Conservation (phyloP, 192 early-diverging fungal genomes). For the Podila epicladia region DNA sequence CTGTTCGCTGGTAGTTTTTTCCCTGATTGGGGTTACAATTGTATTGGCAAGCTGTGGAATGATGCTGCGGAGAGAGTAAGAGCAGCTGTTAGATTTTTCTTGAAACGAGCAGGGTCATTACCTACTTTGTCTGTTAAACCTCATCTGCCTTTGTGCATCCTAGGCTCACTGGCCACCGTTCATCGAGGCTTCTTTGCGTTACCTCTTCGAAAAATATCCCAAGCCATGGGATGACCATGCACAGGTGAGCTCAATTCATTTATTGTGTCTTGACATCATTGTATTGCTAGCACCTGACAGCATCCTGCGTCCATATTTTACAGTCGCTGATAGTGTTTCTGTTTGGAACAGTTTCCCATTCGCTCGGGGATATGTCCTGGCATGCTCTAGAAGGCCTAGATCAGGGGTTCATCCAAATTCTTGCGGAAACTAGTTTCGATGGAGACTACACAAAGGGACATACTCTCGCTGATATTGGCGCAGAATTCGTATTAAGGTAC, state of each 20-base stretch:
- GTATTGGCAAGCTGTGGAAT: constrained; percentile 46
- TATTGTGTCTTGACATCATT: background rate
- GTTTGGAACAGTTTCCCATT: constrained; percentile 75
- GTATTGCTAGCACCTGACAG: background rate
- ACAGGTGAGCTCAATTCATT: constrained; percentile 36
- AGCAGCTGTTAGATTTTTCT: background rate
- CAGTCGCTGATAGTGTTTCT: constrained; percentile 70
- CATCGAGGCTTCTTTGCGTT: constrained; percentile 58
- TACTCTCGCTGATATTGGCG: constrained; percentile 68
- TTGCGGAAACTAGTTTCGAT: constrained; percentile 61
- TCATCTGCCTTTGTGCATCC: background rate
- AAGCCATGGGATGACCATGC: constrained; percentile 58
- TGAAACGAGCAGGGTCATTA: no score
- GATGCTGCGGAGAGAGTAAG: constrained; percentile 47
- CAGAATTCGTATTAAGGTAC: constrained; percentile 71
- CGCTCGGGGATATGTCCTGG: constrained; percentile 74
- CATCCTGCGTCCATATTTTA: background rate
- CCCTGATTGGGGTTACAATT: constrained; percentile 51
- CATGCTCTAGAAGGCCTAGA: constrained; percentile 65
- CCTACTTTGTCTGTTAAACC: no score
- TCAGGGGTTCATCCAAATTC: constrained; percentile 66
- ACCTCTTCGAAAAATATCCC: constrained; percentile 68
- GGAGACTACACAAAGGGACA: constrained; percentile 62
- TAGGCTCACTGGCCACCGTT: constrained; percentile 81
- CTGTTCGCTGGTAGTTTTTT: constrained; percentile 45